Percentiles rank a stretch among this genome's conserved stretches.
These are phyloP conservation scores for Centaurea solstitialis DNA, from an alignment of 129 eudicot species.

Conservation along the genomic window DNA sequence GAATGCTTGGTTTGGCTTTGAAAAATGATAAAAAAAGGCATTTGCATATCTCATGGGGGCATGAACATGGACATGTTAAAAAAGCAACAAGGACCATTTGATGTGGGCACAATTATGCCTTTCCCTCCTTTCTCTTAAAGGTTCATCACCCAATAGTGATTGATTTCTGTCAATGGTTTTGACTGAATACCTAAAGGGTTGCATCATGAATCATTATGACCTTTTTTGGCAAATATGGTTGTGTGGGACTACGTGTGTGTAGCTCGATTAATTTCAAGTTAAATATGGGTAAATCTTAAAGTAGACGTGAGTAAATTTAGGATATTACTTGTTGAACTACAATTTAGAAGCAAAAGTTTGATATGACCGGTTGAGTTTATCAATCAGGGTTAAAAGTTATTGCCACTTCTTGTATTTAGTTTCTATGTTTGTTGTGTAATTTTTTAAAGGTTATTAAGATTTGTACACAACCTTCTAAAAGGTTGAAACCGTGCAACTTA, in stretches of 20 bases:
- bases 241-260: neutral
- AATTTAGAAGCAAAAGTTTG: too few species aligned
- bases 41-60: slow-evolving; percentile 30
- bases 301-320: neutral
- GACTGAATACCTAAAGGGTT: neutral
- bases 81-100: slow-evolving; percentile 30
- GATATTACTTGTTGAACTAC: neutral
- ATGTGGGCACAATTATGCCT: slow-evolving; percentile 27
- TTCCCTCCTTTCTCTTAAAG: slow-evolving; percentile 12
- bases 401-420: neutral
- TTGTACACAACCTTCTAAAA: too few species aligned
- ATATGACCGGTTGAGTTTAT: too few species aligned
- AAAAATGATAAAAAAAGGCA: slow-evolving; percentile 30
- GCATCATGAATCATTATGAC: neutral
- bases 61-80: slow-evolving; percentile 34
- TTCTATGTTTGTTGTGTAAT: neutral
- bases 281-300: too few species aligned
- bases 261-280: neutral
- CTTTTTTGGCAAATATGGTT: neutral
- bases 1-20: slow-evolving; percentile 22
- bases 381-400: too few species aligned
- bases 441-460: neutral
- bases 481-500: too few species aligned
- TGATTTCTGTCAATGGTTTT: neutral
- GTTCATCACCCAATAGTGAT: slow-evolving; percentile 12